Percentiles rank a stretch among this genome's conserved stretches.
phyloP scores from a whole-genome alignment of 2,329 filamentous ascomycete genomes.

The Pseudopithomyces maydicus region DNA sequence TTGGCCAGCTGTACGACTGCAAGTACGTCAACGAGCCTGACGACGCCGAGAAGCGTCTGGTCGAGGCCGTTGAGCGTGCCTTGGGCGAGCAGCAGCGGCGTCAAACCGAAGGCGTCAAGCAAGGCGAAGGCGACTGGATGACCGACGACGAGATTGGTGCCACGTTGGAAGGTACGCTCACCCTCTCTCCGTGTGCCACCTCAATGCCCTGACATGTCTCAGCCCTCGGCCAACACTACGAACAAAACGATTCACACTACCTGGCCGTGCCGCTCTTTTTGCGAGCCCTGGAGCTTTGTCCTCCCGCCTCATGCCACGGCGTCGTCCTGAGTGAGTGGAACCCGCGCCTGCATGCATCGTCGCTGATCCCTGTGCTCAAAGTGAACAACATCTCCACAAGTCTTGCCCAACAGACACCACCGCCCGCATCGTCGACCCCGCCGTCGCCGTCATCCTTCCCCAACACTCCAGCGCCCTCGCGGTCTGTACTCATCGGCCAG shows the following conservation, averaged over 20 bases:
- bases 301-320: conserved; percentile 71
- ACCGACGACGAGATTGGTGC: conserved; percentile 73
- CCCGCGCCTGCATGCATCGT: background rate
- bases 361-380: conserved; percentile 33
- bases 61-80: conserved; percentile 81
- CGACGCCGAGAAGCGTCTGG: conserved; percentile 73
- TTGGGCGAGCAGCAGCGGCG: conserved; percentile 75
- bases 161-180: conserved; percentile 66
- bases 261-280: conserved; percentile 86
- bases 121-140: conserved; percentile 74
- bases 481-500: conserved; percentile 68
- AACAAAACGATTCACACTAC: conserved; percentile 73
- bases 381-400: conserved; percentile 82
- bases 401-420: conserved; percentile 68
- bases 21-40: conserved; percentile 76
- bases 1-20: conserved; percentile 81
- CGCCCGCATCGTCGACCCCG: conserved; percentile 35
- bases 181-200: conserved; percentile 13
- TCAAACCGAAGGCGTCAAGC: conserved; percentile 68
- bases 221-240: conserved; percentile 79
- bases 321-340: conserved; percentile 71
- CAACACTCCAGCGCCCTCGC: conserved; percentile 53
- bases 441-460: conserved; percentile 43
- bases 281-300: conserved; percentile 75
- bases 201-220: conserved; percentile 29